A percentile compares a stretch with the other conserved stretches of the same genome.
These are phyloP conservation scores for Fusarium ramigenum DNA, from an alignment of 2,329 filamentous ascomycete species.

Conservation along the genomic window DNA sequence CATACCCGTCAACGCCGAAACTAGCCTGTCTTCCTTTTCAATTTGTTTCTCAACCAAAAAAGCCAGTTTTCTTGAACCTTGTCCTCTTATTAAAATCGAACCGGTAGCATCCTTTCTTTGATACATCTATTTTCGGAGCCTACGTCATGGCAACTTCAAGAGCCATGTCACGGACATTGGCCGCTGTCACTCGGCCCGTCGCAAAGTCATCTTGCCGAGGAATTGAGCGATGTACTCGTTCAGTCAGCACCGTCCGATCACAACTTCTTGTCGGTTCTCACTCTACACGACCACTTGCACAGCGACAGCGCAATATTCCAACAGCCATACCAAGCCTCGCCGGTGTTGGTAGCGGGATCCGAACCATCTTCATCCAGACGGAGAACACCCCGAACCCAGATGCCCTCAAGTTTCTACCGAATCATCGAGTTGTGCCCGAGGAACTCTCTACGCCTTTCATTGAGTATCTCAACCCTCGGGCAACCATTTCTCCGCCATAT, in stretches of 20 bases:
- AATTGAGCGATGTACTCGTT: conserved; percentile 42
- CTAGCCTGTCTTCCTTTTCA: background rate
- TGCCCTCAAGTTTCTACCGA: conserved; percentile 95
- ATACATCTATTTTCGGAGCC: background rate
- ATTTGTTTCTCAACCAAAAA: background rate
- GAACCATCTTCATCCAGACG: conserved; percentile 97
- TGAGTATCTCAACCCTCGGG: conserved; percentile 90
- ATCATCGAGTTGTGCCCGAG: conserved; percentile 83
- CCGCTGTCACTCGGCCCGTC: conserved; percentile 35
- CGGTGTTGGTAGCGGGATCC: conserved; percentile 52
- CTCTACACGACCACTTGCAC: conserved; percentile 35
- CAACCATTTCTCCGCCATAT: conserved; percentile 87
- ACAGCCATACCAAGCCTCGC: conserved; percentile 34
- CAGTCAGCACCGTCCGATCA: conserved; percentile 41
- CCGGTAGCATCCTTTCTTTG: background rate
- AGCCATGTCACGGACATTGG: conserved; percentile 39
- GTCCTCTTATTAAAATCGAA: background rate
- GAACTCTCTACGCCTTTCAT: conserved; percentile 79
- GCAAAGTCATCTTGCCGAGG: conserved; percentile 34
- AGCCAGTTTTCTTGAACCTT: background rate
- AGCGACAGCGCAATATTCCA: conserved; percentile 17
- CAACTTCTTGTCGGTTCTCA: conserved; percentile 31
- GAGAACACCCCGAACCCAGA: conserved; percentile 95
- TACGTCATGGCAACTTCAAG: conserved; percentile 41
- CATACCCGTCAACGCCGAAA: conserved; percentile 29